Conservation (phyloP, 345 rosid species). For the Corymbia maculata region DNA sequence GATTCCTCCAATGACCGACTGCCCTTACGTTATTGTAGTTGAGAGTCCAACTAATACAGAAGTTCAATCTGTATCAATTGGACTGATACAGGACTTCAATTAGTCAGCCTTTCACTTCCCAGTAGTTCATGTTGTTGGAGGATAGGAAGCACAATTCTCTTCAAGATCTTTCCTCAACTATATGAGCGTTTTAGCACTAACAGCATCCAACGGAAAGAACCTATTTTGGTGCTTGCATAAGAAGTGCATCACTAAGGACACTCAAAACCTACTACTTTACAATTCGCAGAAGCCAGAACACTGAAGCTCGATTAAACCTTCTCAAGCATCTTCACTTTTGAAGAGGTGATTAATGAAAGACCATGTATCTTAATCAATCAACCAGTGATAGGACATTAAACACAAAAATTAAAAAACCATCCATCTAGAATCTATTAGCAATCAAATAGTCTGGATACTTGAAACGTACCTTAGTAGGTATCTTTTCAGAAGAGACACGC, state of each 20-base stretch:
- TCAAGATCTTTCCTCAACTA: background rate
- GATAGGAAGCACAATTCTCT: background rate
- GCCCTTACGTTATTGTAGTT: background rate
- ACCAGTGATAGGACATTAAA: background rate
- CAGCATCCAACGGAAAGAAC: background rate
- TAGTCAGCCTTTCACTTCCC: background rate
- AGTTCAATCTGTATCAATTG: background rate
- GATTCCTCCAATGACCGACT: background rate
- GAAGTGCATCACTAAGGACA: background rate
- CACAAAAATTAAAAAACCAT: background rate
- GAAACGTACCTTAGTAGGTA: constrained; percentile 63
- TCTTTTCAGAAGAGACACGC: constrained; percentile 88
- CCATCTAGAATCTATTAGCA: background rate
- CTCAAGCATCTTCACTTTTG: background rate
- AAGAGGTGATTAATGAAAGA: background rate
- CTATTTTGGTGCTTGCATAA: background rate
- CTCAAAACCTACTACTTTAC: background rate
- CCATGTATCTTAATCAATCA: background rate
- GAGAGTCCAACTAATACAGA: background rate
- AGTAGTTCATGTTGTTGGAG: background rate
- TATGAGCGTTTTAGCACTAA: background rate
- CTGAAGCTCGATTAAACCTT: background rate
- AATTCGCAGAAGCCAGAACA: background rate
- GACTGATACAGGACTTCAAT: background rate
- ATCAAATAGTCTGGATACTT: background rate